These are phyloP conservation scores for Nitzschia putrida DNA, from an alignment of 108 stramenopile species.

Conservation along the genomic window DNA sequence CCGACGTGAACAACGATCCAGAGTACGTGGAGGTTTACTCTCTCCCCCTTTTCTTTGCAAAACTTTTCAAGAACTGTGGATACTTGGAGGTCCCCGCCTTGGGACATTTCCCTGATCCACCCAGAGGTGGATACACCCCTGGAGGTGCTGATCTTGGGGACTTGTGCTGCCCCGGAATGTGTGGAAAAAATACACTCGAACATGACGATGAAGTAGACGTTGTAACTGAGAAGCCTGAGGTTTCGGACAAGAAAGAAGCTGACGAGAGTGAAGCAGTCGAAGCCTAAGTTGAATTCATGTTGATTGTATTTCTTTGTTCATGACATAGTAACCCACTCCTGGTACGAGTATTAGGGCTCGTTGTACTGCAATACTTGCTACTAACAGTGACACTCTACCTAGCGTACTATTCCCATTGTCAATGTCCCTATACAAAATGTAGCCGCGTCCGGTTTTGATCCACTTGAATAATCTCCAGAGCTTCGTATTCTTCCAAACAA, in stretches of 20 bases:
- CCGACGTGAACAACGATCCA: conserved; percentile 41
- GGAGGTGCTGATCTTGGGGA: conserved; percentile 32
- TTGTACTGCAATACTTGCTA: no score
- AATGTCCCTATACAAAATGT: conserved; percentile 40
- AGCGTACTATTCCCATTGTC: no score
- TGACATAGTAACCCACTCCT: no score
- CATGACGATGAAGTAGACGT: neutral
- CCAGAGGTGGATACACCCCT: conserved; percentile 22
- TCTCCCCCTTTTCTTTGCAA: conserved; percentile 24
- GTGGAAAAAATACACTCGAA: neutral
- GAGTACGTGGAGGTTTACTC: conserved; percentile 42
- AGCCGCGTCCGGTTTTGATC: conserved; percentile 70
- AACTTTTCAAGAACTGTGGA: conserved; percentile 32
- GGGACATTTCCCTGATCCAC: conserved; percentile 32
- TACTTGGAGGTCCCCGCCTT: conserved; percentile 30
- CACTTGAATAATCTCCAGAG: conserved; percentile 71
- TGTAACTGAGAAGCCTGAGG: no score
- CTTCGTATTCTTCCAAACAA: conserved; percentile 86
- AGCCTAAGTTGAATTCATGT: no score
- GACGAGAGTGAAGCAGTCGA: no score
- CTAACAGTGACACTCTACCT: no score
- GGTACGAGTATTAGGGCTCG: no score
- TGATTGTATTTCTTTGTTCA: no score
- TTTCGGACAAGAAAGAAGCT: no score
- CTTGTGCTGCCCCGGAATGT: conserved; percentile 30